Evolutionary conservation across 2,329 filamentous ascomycete species (phyloP).

Genomic region (Scedosporium apiospermum): DNA sequence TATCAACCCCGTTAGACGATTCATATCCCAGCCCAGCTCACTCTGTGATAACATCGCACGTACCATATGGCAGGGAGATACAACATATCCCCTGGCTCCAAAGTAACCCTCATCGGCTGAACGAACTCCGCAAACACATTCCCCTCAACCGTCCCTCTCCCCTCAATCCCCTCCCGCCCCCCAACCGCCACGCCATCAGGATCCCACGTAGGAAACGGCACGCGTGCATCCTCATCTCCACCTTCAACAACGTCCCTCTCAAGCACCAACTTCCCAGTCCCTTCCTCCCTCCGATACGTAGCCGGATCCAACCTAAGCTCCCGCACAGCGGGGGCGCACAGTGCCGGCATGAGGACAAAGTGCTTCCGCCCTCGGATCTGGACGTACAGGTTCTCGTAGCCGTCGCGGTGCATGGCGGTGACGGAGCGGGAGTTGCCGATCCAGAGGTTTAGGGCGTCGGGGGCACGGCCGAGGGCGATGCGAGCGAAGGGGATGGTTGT

Average conservation of each 20-base stretch:
- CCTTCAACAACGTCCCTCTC: conserved; percentile 19
- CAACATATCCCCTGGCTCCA: conserved; percentile 68
- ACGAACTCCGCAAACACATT: conserved; percentile 49
- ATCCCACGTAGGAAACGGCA: conserved; percentile 69
- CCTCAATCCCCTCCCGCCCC: conserved; percentile 8
- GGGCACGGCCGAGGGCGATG: conserved; percentile 54
- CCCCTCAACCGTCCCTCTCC: conserved; percentile 54
- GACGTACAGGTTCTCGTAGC: conserved; percentile 79
- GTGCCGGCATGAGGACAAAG: conserved; percentile 64
- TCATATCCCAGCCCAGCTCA: not conserved
- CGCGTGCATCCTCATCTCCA: conserved; percentile 17
- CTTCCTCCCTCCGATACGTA: conserved; percentile 41
- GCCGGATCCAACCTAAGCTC: conserved; percentile 49
- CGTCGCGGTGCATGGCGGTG: conserved; percentile 71
- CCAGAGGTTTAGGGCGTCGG: conserved; percentile 78
- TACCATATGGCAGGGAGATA: conserved; percentile 76
- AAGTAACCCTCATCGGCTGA: conserved; percentile 53
- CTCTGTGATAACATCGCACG: conserved; percentile 13
- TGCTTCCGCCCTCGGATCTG: conserved; percentile 65
- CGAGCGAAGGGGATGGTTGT: conserved; percentile 60
- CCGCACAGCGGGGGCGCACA: conserved; percentile 59
- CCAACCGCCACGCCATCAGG: conserved; percentile 28
- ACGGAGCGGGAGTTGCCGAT: conserved; percentile 62
- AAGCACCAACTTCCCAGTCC: conserved; percentile 13
- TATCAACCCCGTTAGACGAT: conserved; percentile 14